Base-by-base conservation (phyloP, 305 asterid genomes). In the Andrographis paniculata region DNA sequence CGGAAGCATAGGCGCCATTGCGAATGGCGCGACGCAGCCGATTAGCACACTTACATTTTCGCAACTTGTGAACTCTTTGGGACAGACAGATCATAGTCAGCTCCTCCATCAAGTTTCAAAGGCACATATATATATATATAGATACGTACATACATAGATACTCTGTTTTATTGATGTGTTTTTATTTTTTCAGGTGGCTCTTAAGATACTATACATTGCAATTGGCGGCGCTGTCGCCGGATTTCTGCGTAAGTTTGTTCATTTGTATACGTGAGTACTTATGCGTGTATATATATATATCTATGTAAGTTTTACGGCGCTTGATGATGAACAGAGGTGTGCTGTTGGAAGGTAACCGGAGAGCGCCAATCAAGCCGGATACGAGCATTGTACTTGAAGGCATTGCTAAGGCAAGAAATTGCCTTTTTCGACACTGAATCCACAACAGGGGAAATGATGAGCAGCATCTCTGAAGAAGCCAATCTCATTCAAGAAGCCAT, bases 261-360 rank as follows among this genome's bases (percentile, higher is more conserved):
- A 23, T 23, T 23, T 3, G 28, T 23, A 8, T 23, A 23, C 28
- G 3, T 23, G 28, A 8, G 28, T 3, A 23, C 8, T 23, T 3
- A 3, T 23, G 28, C 28, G 3, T 3, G 28, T 23, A 8, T 23
- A 3, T 23, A 8, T 23, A 27, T 36, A 36, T 7, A 18, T 36
- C 7, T 12, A 17, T 24, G 27, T n/a, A 15, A 14, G 14, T 45
- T n/a, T n/a, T n/a, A n/a, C n/a, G n/a, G n/a, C n/a, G n/a, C n/a
- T n/a, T n/a, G n/a, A n/a, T n/a, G n/a, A n/a, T 48, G 14, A 14
- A 54, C 77, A 79, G 88, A 79, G 75, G 59, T 59, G 22, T 36
- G 47, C 17, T 79, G 84, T 45, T 76, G 88, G 84, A 63, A 17
- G 55, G 33, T 73, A 38, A 56, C 75, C 0, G 82, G 84, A 5